A percentile compares a stretch with the other conserved stretches of the same genome.
Conservation (phyloP, 495 filamentous ascomycete genomes). For the Haplographium delicatum region DNA sequence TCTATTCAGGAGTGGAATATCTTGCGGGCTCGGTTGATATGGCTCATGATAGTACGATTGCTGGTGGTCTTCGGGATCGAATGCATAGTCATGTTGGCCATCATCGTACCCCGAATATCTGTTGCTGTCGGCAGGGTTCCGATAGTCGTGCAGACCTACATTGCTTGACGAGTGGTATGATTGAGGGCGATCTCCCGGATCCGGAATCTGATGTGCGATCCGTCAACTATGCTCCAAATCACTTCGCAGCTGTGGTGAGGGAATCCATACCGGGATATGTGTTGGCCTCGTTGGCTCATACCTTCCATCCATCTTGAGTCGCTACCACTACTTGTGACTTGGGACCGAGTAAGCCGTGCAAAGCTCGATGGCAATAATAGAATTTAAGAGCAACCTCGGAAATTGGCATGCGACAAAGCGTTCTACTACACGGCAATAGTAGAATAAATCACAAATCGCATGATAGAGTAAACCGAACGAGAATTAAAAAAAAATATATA, state of each 20-base stretch:
- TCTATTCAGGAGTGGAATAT: constrained; percentile 38
- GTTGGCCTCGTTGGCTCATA: not conserved
- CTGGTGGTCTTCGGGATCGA: constrained; percentile 75
- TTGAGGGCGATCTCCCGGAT: not conserved
- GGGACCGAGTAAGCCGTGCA: no score
- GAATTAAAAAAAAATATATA: no score
- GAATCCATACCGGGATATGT: not conserved
- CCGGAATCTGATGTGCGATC: not conserved
- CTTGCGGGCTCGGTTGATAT: constrained; percentile 49
- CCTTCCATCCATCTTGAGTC: not conserved
- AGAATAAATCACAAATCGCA: no score
- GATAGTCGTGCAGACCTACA: not conserved
- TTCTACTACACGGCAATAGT: no score
- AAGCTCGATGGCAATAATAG: not conserved
- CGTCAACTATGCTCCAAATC: not conserved
- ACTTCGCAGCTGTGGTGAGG: not conserved
- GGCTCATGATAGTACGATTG: constrained; percentile 76
- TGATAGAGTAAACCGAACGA: no score
- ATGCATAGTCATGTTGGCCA: constrained; percentile 56
- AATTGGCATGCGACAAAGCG: not conserved
- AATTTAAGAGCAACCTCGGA: not conserved
- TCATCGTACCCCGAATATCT: constrained; percentile 27
- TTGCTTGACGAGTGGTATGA: not conserved
- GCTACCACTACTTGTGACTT: no score
- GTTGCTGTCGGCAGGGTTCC: not conserved